Base-by-base conservation (phyloP, 1,284 basidiomycete genomes). In the Tremellales sp. region DNA sequence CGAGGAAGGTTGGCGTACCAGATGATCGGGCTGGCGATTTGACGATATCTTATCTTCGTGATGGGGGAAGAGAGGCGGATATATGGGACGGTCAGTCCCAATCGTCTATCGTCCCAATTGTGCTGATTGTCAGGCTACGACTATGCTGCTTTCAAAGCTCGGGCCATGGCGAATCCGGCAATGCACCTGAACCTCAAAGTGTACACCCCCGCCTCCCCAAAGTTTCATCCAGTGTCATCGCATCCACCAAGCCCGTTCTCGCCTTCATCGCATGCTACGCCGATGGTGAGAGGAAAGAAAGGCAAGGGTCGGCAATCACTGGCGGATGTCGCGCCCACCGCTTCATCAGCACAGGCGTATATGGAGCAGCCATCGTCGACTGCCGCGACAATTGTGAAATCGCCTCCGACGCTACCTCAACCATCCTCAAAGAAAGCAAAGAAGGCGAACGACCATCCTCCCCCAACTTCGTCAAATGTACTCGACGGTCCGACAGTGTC, bases 21-120 rank as follows among this genome's bases (percentile, higher is more conserved):
- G 19, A 36, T 6, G 6, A 36, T 13, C 33, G 19, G 15, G 33
- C 33, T 6, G 6, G 19, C 19, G 19, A 36, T 13, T 15, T 36
- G 6, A 36, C 15, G 13, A 6, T 36, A 15, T 36, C 51, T 13
- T 64, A 68, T 43, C 53, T 68, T 11, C 51, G 66, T 33, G 46
- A 54, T 3, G 52, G 56, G 11, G 66, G 61, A 3, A 23, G 55
- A 27, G 61, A 65, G 42, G 57, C 57, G 1, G 57, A 60, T 19
- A 56, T 68, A 2, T 57, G 52, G 48, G 66, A 68, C 48, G 57
- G 66, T 68, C 41, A 48, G 64, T 60, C 15, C 7, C 23, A 35
- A 15, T 40, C 23, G 12, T 13, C 17, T 36, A 5, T 19, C 11
- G 25, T 11, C 23, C 11, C 2, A 22, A 27, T 21, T 49, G 19